Conservation (phyloP, 352 stramenopile species). For the Lagenidium giganteum region DNA sequence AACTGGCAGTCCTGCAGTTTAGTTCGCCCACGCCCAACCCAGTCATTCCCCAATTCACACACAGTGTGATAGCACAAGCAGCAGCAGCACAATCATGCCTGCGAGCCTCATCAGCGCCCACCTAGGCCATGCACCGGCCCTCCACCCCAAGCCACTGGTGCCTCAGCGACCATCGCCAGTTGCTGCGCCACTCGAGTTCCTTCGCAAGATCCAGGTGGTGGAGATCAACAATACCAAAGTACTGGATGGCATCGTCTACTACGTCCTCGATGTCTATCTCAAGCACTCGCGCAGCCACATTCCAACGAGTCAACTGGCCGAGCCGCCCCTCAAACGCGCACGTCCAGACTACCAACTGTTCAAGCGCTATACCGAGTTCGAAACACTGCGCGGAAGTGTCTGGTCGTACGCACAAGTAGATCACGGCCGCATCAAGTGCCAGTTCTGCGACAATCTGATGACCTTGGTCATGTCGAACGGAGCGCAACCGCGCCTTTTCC, state of each 20-base stretch:
- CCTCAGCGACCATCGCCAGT: constrained; percentile 48
- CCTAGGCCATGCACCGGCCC: too few species aligned
- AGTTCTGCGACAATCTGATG: constrained; percentile 47
- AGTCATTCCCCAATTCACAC: too few species aligned
- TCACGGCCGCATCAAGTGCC: constrained; percentile 35
- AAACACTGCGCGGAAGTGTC: constrained; percentile 32
- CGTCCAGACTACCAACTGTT: constrained; percentile 34
- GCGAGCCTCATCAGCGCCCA: constrained; percentile 31
- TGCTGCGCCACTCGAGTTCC: constrained; percentile 43
- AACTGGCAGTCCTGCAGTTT: too few species aligned
- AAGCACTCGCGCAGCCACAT: constrained; percentile 28
- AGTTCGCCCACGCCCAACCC: too few species aligned
- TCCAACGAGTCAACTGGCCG: constrained; percentile 22
- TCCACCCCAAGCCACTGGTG: too few species aligned
- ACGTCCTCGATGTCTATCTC: constrained; percentile 50
- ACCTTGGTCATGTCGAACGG: too few species aligned
- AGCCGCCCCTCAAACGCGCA: constrained; percentile 6
- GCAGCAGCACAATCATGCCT: constrained; percentile 26
- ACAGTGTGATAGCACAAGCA: too few species aligned
- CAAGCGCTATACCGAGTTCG: constrained; percentile 53
- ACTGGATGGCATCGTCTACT: constrained; percentile 40
- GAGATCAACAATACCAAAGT: constrained; percentile 39
- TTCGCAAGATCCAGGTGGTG: constrained; percentile 44
- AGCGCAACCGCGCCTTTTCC: constrained; percentile 18
- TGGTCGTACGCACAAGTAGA: constrained; percentile 28